Conservation (phyloP, 2,329 filamentous ascomycete species). For the Graphilbum fragrans region DNA sequence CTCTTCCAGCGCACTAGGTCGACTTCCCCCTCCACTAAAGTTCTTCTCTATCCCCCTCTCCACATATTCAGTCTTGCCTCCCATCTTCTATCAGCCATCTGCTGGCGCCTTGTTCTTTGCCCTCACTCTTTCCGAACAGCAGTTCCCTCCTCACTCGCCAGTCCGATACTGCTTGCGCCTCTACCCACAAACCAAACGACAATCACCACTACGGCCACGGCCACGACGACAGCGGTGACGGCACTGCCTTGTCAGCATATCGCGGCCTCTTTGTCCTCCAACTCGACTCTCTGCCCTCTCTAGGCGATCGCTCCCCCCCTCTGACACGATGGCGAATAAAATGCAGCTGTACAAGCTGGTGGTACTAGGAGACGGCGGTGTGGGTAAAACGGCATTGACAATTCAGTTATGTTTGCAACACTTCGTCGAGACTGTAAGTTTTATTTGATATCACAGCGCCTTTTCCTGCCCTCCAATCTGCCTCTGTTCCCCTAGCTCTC, state of each 20-base stretch:
- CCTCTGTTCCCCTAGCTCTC: background rate
- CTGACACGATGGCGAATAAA: constrained; percentile 64
- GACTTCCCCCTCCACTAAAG: background rate
- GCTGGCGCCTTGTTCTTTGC: background rate
- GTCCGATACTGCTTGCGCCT: no score
- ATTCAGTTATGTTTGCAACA: constrained; percentile 97
- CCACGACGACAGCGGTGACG: no score
- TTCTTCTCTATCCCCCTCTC: background rate
- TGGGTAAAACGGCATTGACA: constrained; percentile 86
- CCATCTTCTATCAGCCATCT: background rate
- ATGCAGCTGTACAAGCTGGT: constrained; percentile 96
- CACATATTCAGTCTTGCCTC: background rate
- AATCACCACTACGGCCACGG: no score
- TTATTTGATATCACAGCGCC: no score
- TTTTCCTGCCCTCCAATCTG: background rate
- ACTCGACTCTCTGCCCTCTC: background rate
- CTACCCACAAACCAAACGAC: no score
- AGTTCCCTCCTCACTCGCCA: no score
- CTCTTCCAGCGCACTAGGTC: background rate
- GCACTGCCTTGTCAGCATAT: no score
- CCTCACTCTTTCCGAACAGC: background rate
- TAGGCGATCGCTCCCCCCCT: constrained; percentile 1
- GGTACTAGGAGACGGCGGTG: constrained; percentile 87
- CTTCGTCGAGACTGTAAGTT: constrained; percentile 77
- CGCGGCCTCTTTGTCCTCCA: no score